Base-by-base conservation (phyloP, 2,329 filamentous ascomycete species). In the Graphilbum sp. region DNA sequence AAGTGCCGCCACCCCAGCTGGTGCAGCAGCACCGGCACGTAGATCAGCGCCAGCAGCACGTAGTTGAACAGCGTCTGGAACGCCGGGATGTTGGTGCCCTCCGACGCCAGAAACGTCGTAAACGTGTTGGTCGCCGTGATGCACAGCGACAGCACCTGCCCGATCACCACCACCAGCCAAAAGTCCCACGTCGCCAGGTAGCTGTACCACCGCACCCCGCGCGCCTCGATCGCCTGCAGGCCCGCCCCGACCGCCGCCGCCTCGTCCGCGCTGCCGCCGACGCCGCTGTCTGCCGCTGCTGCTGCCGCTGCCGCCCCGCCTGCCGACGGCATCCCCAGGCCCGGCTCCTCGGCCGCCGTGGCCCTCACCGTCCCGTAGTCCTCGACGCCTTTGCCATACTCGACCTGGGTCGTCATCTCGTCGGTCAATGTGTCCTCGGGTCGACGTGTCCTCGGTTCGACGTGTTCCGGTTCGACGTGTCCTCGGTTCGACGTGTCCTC, bases 41-140 rank as follows among this genome's bases (percentile, higher is more conserved):
- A 98, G 53, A 95, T 72, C 41, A 84, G 40, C 43, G 79, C 79
- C 46, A 98, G 70, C 36, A 95, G 61, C 32, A 86, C 69, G 60
- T 98, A 98, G 61, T 90, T 94, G 69, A 95, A 92, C 51, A 96
- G 72, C 23, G 83, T 85, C 62, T 98, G 90, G 64, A 96, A 94
- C 39, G 90, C 85, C 8, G 90, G 90, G 48, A 96, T 92, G 43
- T 73, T 85, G 47, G 80, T 87, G 36, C 75, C 70, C 5, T 61
- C 57, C 10, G 55, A 50, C 41, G 67, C 67, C 23, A 98, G 74
- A 39, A 95, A 72, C 20, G 70, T 73, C 29, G 80, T 83, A 53
- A 96, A 84, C 35, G 90, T 96, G 65, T 92, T 94, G 36, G 87
- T 95, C 23, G 74, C 76, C 1, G 87, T 95, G 59, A 93, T 90